Evolutionary conservation across 495 filamentous ascomycete species (phyloP), one percentile per base, ranked within the genome.

Genomic region (Aspergillus ellipticus): DNA sequence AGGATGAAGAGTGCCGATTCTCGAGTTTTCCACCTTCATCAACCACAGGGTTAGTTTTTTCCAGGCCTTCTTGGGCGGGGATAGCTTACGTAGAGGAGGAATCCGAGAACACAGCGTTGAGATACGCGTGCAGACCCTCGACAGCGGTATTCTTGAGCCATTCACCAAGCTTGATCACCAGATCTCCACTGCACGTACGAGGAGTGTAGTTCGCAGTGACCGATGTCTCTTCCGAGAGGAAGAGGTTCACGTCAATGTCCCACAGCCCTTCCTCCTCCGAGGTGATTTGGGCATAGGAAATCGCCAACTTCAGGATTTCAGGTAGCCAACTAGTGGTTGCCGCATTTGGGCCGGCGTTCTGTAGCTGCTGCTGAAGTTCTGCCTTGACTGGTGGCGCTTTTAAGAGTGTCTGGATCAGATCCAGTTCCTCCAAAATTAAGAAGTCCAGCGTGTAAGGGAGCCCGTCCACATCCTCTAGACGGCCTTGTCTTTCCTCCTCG

Each of bases 191-290:
- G 47, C 93, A 93, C 11, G 89, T 95, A 48, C 94, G 82, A 24
- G 94, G 89, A 2, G 93, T 96, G 68, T 96, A 98, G 66, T 97
- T 97, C 21, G 92, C 88, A n/a, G 91, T 96, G 47, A 97, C 86
- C 11, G 90, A 90, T 2, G 89, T 93, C 70, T 98, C 94, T 64
- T 98, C 94, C 0, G 91, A 91, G 24, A 98, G 79, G 71, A 95
- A 98, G 1, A 97, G 80, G 46, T 95, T 97, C 51, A 96, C 85
- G 70, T 98, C 94, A 55, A 97, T 86, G 53, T 97, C 90, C 94
- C 94, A 98, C 24, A 98, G 74, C 7, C 88, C 89, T 69, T 95
- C 89, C 64, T 97, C 95, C 66, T 98, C 94, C 11, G 82, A 85
- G 4, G 90, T 89, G 58, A 98, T 95, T 58, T 95, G 90, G n/a